These are phyloP conservation scores for Neckera pumila DNA, from an alignment of 225 moss, liverwort and hornwort genomes.

Conservation along the genomic window DNA sequence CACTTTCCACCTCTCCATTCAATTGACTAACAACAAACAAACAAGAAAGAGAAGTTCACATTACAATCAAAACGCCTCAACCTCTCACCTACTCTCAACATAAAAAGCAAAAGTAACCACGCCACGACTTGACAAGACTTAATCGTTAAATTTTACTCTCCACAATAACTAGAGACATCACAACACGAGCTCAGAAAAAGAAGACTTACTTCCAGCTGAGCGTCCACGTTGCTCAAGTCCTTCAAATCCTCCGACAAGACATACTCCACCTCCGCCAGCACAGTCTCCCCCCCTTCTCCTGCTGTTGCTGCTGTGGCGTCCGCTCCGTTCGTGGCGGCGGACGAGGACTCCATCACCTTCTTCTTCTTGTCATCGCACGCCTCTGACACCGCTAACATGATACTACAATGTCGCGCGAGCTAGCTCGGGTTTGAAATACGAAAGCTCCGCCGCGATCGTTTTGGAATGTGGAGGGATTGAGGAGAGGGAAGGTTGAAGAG, in stretches of 20 bases:
- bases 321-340: constrained; percentile 1
- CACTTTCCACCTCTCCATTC: background rate
- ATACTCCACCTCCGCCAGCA: constrained; percentile 63
- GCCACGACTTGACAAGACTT: background rate
- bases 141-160: background rate
- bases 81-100: background rate
- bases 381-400: constrained; percentile 71
- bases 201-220: constrained; percentile 49
- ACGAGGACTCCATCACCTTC: constrained; percentile 29
- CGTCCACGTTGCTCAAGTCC: constrained; percentile 52
- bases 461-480: background rate
- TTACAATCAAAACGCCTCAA: background rate
- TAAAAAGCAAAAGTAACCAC: background rate
- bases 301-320: background rate
- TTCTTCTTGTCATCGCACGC: constrained; percentile 83
- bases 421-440: background rate
- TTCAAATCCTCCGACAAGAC: constrained; percentile 73
- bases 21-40: background rate
- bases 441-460: background rate
- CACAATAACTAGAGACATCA: background rate
- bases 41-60: background rate
- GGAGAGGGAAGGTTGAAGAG: background rate
- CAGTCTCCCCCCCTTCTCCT: constrained; percentile 17
- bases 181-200: background rate
- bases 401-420: constrained; percentile 14